A percentile compares a stretch with the other conserved stretches of the same genome.
Conservation (phyloP, 805 yeast genomes). For the Nakazawaea laoshanensis region DNA sequence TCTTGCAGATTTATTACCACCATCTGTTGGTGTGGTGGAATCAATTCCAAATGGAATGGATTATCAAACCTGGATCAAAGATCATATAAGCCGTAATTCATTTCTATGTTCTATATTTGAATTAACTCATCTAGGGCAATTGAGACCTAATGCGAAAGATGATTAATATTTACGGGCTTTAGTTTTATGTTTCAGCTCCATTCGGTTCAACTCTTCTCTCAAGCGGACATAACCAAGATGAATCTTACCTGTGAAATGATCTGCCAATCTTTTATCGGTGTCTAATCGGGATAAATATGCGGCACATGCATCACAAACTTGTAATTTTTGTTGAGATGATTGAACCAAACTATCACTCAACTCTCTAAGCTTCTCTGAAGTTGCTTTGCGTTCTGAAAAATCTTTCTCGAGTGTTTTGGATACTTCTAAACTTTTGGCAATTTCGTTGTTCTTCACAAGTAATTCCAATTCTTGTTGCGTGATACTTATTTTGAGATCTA, state of each 20-base stretch:
- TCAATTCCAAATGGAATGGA: conserved; percentile 8
- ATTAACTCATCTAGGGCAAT: conserved; percentile 6
- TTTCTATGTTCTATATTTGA: conserved; percentile 3
- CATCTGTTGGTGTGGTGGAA: conserved; percentile 23
- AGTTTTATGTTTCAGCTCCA: conserved; percentile 19
- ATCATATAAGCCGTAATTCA: no score
- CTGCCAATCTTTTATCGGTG: conserved; percentile 81
- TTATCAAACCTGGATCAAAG: neutral
- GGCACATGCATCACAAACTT: conserved; percentile 86
- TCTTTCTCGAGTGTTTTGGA: conserved; percentile 35
- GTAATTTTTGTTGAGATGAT: conserved; percentile 82
- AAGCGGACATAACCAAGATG: conserved; percentile 78
- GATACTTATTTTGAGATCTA: conserved; percentile 57
- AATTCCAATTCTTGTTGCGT: conserved; percentile 58
- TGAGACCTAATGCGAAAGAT: neutral
- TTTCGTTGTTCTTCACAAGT: conserved; percentile 39
- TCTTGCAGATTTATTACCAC: conserved; percentile 23
- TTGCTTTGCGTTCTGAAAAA: conserved; percentile 37
- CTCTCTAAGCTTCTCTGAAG: conserved; percentile 48
- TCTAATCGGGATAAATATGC: conserved; percentile 81
- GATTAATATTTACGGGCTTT: neutral
- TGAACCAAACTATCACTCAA: conserved; percentile 71
- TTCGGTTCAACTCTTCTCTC: conserved; percentile 44
- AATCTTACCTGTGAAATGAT: conserved; percentile 81
- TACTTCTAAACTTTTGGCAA: conserved; percentile 41